These are phyloP conservation scores for Pseudogymnoascus sp. DNA, from an alignment of 2,329 filamentous ascomycete genomes.

Conservation along the genomic window DNA sequence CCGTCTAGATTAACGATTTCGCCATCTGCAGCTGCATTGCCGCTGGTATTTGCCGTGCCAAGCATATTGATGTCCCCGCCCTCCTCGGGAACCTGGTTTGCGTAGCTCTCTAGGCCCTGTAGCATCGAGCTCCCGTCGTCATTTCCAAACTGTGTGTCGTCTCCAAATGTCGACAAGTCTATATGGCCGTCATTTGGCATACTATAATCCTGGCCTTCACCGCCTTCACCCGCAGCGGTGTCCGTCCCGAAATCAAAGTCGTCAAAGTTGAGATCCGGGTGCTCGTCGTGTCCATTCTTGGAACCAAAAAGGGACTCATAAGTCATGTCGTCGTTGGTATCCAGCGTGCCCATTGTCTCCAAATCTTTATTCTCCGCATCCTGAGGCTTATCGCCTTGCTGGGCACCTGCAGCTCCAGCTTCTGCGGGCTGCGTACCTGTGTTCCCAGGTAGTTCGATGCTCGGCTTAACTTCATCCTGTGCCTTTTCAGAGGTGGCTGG, in stretches of 20 bases:
- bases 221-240: conserved; percentile 15
- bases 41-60: conserved; percentile 15
- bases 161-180: conserved; percentile 27
- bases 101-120: conserved; percentile 35
- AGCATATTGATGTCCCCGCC: conserved; percentile 19
- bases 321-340: conserved; percentile 20
- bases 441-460: neutral
- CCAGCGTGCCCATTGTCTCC: conserved; percentile 14
- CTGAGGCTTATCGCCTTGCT: neutral
- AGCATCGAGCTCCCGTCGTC: conserved; percentile 31
- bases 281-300: conserved; percentile 15
- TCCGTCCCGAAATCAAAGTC: conserved; percentile 24
- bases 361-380: neutral
- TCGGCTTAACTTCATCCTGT: neutral
- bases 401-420: neutral
- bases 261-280: conserved; percentile 22
- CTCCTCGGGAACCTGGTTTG: conserved; percentile 26
- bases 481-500: neutral
- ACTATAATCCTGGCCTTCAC: conserved; percentile 17
- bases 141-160: conserved; percentile 11
- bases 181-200: conserved; percentile 20
- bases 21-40: conserved; percentile 13
- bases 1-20: conserved; percentile 16
- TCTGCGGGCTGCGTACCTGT: neutral
- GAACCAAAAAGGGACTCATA: conserved; percentile 26